Evolutionary conservation across 441 rosid genomes (phyloP), one percentile per base, ranked within the genome.

Genomic region (Rhodomyrtus psidioides): DNA sequence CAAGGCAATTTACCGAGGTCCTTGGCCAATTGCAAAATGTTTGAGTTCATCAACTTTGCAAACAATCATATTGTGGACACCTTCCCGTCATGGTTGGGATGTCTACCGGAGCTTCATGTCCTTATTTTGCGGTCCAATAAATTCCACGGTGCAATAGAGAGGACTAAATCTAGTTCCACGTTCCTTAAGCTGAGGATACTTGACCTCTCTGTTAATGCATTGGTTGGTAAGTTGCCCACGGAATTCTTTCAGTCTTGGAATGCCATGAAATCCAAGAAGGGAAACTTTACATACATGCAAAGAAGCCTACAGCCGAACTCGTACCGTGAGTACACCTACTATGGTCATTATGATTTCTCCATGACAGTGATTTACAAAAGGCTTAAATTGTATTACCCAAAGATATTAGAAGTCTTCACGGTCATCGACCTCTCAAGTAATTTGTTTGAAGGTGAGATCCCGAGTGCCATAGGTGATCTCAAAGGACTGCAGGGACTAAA

Each of bases 201-300:
- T 0, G 76, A 62, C 46, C 46, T 30, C 14, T 62, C 76, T 4
- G 4, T 1, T 4, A 62, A 62, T 30, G 76, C 44, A 30, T 62
- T 30, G 0, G 0, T 0, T 0, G 7, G 46, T 17, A 34, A 62
- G 13, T 28, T 62, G 46, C 46, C 26, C 6, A 4, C 17, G 76
- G 76, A 30, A 4, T 62, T 62, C 14, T 62, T 62, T 19, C 44
- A 30, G 0, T 30, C 76, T 17, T 62, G 14, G 44, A 62, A 17
- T 62, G 76, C 76, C 26, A 62, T 62, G 76, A 62, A 62, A 62
- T 30, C 46, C 0, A 2, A 9, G 14, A 30, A 0, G 0, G 4
- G 76, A 17, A 30, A 28, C 75, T 30, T 17, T 8, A 0, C 13
- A 1, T 30, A 62, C 21, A 62, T 30, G 75, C 44, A 62, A 1